These are phyloP conservation scores for Desmodesmus armatus DNA, from an alignment of 139 green algal genomes.

Conservation along the genomic window DNA sequence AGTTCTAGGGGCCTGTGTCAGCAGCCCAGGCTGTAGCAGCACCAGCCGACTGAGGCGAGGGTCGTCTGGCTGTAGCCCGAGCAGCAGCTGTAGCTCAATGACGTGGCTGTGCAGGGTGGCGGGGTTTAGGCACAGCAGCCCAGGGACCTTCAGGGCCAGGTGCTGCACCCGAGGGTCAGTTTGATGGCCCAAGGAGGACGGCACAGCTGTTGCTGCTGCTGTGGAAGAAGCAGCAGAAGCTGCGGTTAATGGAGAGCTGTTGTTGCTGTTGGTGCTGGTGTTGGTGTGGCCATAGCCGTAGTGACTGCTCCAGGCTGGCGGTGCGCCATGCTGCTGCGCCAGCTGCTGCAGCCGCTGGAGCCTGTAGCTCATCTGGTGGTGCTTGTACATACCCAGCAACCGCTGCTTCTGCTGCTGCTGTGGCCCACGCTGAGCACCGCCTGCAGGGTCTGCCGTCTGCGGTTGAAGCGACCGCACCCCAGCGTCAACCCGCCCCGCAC, in stretches of 20 bases:
- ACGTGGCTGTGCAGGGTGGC: constrained; percentile 12
- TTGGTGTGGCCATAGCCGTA: neutral
- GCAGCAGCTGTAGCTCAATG: constrained; percentile 36
- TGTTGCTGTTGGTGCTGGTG: neutral
- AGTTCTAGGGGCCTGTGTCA: constrained; percentile 13
- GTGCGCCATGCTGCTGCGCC: neutral
- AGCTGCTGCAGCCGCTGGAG: neutral
- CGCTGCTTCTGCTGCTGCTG: constrained; percentile 1
- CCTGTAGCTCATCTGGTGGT: neutral
- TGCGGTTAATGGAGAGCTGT: neutral
- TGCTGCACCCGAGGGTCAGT: constrained; percentile 23
- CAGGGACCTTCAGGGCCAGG: constrained; percentile 20
- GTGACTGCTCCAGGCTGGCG: no score
- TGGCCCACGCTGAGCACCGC: neutral
- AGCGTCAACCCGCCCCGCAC: neutral
- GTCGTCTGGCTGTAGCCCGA: constrained; percentile 32
- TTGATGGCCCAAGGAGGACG: no score
- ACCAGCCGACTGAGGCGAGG: neutral
- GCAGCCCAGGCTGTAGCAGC: constrained; percentile 21
- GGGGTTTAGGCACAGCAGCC: constrained; percentile 1
- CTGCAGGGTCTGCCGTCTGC: neutral
- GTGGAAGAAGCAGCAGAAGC: neutral
- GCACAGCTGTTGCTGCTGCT: constrained; percentile 10
- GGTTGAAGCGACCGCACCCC: no score
- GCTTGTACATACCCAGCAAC: neutral